phyloP scores from a whole-genome alignment of 2,329 filamentous ascomycete species.

The Fusarium chaquense region DNA sequence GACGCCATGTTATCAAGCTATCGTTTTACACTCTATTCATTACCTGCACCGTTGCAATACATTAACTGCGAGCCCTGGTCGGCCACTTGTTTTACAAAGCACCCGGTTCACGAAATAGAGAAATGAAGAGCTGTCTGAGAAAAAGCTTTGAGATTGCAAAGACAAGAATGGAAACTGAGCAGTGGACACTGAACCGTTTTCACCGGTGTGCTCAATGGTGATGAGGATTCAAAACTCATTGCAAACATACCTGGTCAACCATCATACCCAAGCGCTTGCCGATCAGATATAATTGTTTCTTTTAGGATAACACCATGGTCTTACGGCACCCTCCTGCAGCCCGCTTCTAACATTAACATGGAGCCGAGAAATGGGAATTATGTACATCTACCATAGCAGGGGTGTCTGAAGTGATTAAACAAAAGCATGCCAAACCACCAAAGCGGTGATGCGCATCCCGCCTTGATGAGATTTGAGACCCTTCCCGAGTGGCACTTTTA shows the following conservation, averaged over 20 bases:
- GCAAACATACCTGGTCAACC: slow-evolving; percentile 41
- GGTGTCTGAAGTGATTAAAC: slow-evolving; percentile 30
- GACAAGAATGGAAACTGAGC: slow-evolving; percentile 25
- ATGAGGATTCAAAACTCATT: slow-evolving; percentile 35
- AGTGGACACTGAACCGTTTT: slow-evolving; percentile 21
- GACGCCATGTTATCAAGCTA: slow-evolving; percentile 21
- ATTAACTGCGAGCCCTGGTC: slow-evolving; percentile 18
- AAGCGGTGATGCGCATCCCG: slow-evolving; percentile 47
- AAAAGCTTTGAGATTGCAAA: background rate
- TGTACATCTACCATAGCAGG: slow-evolving; percentile 19
- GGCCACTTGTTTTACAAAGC: slow-evolving; percentile 10
- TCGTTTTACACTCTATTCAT: background rate
- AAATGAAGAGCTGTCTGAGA: slow-evolving; percentile 5
- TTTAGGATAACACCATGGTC: slow-evolving; percentile 32
- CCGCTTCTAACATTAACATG: background rate
- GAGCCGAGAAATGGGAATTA: slow-evolving; percentile 33
- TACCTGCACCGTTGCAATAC: slow-evolving; percentile 6
- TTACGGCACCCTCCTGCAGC: slow-evolving; percentile 1
- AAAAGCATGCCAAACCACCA: slow-evolving; percentile 44
- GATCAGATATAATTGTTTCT: slow-evolving; percentile 46
- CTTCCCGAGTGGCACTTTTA: slow-evolving; percentile 46
- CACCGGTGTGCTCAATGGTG: slow-evolving; percentile 12
- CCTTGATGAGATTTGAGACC: slow-evolving; percentile 47
- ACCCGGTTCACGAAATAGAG: slow-evolving; percentile 1
- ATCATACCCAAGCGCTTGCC: slow-evolving; percentile 32